Base-by-base conservation (phyloP, 345 rosid genomes). In the Eucalyptus pauciflora region DNA sequence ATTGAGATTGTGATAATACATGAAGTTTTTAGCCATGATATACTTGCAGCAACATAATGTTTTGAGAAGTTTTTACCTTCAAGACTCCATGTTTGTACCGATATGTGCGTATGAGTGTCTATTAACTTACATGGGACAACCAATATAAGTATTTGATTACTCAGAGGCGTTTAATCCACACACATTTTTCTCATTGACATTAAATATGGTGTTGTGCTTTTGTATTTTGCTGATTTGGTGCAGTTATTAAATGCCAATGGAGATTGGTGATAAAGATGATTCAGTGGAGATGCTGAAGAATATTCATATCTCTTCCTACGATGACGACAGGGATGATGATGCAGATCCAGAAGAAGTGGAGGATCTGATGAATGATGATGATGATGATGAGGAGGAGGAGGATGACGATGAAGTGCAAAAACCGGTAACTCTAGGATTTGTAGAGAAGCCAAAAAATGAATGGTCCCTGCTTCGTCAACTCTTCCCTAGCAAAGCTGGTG, bases 401-500 rank as follows among this genome's bases (percentile, higher is more conserved):
- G 88, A 95, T 0, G 97, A 95, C 2, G 96, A 97, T 1, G 97
- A 94, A 80, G 96, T 94, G 24, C 86, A 86, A 86, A 96, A 94
- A 50, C 92, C 94, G 6, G 97, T 96, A 25, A 92, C 91, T 12
- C 92, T 97, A 71, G 99, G 99, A 56, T 96, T 97, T 83, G 64
- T 94, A 4, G 96, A 96, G 88, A 96, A 94, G 90, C 96, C 99
- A 16, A 91, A 83, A 88, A 88, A 91, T 83, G 7, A 49, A 15
- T 94, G 97, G 97, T 97, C 95, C 18, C 95, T 89, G 87, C 96
- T 94, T 48, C 96, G 98, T 16, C 98, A 96, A 41, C 89, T 93
- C 12, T 97, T 96, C 93, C 99, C 99, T 69, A 94, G 95, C 94
- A 94, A 96, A 93, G 97, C 99, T 58, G 99, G 98, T 85, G 98